These are phyloP conservation scores for Scheffersomyces ergatensis DNA, from an alignment of 805 yeast species.

Conservation along the genomic window DNA sequence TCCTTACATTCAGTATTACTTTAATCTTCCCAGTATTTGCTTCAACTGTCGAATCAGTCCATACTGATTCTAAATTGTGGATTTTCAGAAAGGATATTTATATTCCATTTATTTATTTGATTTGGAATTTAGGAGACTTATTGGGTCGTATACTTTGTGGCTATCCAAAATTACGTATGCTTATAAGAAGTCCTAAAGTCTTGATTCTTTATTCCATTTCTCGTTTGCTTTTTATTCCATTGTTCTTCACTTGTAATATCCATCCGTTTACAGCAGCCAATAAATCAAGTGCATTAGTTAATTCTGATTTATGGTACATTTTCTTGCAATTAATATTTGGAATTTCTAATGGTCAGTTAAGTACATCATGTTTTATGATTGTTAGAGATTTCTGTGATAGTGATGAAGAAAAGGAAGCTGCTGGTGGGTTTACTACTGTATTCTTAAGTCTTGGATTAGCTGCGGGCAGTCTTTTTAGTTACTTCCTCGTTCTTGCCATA, in stretches of 20 bases:
- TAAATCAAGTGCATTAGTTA: constrained; percentile 37
- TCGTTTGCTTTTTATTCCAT: constrained; percentile 64
- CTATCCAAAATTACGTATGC: constrained; percentile 30
- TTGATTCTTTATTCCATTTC: constrained; percentile 54
- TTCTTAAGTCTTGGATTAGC: constrained; percentile 78
- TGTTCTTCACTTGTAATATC: constrained; percentile 68
- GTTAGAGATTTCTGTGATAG: constrained; percentile 59
- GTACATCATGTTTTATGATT: constrained; percentile 76
- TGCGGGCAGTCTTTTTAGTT: constrained; percentile 75
- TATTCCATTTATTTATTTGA: constrained; percentile 73
- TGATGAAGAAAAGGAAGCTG: constrained; percentile 78
- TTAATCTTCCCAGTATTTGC: constrained; percentile 90
- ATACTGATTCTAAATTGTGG: constrained; percentile 22
- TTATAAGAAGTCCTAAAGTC: constrained; percentile 39
- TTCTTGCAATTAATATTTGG: constrained; percentile 77
- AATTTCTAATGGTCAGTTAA: constrained; percentile 80
- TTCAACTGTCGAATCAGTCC: constrained; percentile 55
- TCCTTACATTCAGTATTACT: constrained; percentile 70
- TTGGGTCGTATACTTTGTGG: constrained; percentile 73
- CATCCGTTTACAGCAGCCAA: constrained; percentile 27
- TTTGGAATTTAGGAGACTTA: constrained; percentile 91
- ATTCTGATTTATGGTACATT: constrained; percentile 67
- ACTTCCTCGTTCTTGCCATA: constrained; percentile 49
- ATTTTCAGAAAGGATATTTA: constrained; percentile 48
- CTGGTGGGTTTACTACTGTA: constrained; percentile 89